Evolutionary conservation across 2,329 filamentous ascomycete genomes (phyloP).

Genomic region (Penicillium thymicola): DNA sequence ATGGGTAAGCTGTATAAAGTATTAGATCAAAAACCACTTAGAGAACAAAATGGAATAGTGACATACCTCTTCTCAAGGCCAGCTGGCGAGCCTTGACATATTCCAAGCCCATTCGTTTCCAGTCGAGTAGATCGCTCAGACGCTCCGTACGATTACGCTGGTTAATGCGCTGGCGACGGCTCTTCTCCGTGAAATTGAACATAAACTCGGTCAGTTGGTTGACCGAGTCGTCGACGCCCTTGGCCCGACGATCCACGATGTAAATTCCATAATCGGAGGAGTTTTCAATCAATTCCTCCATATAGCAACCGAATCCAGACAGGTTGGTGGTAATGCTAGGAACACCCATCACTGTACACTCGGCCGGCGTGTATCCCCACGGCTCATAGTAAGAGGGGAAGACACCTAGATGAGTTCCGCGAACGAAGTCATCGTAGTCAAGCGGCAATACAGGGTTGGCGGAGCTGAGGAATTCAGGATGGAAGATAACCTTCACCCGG

Average conservation of each 20-base stretch:
- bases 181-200: slow-evolving; percentile 93
- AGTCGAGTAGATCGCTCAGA: slow-evolving; percentile 90
- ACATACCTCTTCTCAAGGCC: slow-evolving; percentile 68
- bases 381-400: slow-evolving; percentile 99
- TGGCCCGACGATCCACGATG: slow-evolving; percentile 92
- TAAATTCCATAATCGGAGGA: slow-evolving; percentile 98
- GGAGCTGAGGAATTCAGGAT: slow-evolving; percentile 95
- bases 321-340: slow-evolving; percentile 97
- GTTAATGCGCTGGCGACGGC: slow-evolving; percentile 94
- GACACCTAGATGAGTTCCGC: slow-evolving; percentile 90
- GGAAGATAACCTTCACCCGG: slow-evolving; percentile 96
- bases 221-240: slow-evolving; percentile 95
- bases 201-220: slow-evolving; percentile 91
- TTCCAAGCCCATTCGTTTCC: slow-evolving; percentile 99
- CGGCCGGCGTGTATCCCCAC: slow-evolving; percentile 97
- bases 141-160: slow-evolving; percentile 96
- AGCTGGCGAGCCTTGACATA: slow-evolving; percentile 97
- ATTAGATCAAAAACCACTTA: slow-evolving; percentile 11
- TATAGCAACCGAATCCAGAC: slow-evolving; percentile 97
- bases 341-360: slow-evolving; percentile 98
- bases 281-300: slow-evolving; percentile 99
- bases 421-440: slow-evolving; percentile 98
- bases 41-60: background rate
- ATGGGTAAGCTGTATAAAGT: slow-evolving; percentile 68
- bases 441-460: slow-evolving; percentile 91